Conservation (phyloP, 345 rosid species). For the Fremontodendron californicum region DNA sequence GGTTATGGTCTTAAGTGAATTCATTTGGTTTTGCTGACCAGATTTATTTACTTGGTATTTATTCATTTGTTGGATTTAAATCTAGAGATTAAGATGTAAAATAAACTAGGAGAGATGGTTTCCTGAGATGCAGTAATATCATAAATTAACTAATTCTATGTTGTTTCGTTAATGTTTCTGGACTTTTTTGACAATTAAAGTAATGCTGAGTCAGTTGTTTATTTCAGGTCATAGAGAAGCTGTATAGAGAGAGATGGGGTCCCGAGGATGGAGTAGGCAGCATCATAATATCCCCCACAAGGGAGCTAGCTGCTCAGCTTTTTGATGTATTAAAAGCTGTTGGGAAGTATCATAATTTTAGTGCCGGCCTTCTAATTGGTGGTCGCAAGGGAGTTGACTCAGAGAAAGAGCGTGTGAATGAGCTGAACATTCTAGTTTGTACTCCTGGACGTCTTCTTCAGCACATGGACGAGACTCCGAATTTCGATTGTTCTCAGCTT, state of each 20-base stretch:
- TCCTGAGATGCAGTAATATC: not conserved
- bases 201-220: not conserved
- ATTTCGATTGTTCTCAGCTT: constrained; percentile 86
- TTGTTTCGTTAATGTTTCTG: not conserved
- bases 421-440: constrained; percentile 79
- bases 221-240: constrained; percentile 69
- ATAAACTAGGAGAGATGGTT: not conserved
- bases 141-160: not conserved
- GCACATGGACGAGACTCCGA: constrained; percentile 97
- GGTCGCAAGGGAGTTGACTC: constrained; percentile 79
- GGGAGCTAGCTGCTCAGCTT: constrained; percentile 83
- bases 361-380: constrained; percentile 87
- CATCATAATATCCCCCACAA: constrained; percentile 86
- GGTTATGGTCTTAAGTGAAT: not conserved
- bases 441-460: constrained; percentile 97
- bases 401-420: constrained; percentile 78
- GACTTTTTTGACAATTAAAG: not conserved
- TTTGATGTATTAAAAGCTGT: constrained; percentile 69
- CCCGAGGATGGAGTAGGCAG: constrained; percentile 90
- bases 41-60: not conserved
- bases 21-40: not conserved
- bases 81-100: no score
- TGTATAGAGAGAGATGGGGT: constrained; percentile 79
- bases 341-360: constrained; percentile 74
- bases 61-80: not conserved